Evolutionary conservation across 108 stramenopile genomes (phyloP).

Genomic region (Cyclostephanos tholiformis): DNA sequence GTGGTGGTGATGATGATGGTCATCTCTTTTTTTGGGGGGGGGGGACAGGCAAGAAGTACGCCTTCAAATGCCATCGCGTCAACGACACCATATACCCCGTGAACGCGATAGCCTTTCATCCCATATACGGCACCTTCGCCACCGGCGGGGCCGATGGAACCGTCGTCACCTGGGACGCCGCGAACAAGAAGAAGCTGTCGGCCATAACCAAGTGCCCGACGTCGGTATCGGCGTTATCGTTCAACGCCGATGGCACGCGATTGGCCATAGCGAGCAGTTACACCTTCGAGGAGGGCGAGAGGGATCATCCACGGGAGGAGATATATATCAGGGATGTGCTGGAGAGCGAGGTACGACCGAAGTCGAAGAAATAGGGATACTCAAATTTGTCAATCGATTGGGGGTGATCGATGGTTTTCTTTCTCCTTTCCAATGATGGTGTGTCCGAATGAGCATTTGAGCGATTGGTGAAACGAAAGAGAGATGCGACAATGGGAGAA

Average conservation of each 20-base stretch:
- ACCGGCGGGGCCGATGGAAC: slow-evolving; percentile 93
- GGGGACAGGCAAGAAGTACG: slow-evolving; percentile 68
- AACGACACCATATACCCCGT: slow-evolving; percentile 94
- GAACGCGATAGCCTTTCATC: slow-evolving; percentile 96
- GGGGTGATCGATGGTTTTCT: too few relatives aligned
- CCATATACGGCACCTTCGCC: slow-evolving; percentile 82
- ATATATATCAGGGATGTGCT: slow-evolving; percentile 78
- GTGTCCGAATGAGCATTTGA: too few relatives aligned
- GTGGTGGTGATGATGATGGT: too few relatives aligned
- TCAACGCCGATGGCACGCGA: slow-evolving; percentile 75
- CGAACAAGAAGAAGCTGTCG: slow-evolving; percentile 84
- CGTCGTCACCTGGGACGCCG: slow-evolving; percentile 94
- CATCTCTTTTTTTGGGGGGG: too few relatives aligned
- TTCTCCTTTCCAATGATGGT: too few relatives aligned
- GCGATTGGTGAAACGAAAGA: too few relatives aligned
- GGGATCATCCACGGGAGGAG: slow-evolving; percentile 90
- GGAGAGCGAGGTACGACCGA: slow-evolving; percentile 62
- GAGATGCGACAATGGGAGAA: too few relatives aligned
- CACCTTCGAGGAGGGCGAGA: slow-evolving; percentile 98
- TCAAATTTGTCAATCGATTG: too few relatives aligned
- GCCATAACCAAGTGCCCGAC: slow-evolving; percentile 72
- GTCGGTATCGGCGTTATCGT: slow-evolving; percentile 89
- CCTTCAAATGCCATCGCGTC: slow-evolving; percentile 98
- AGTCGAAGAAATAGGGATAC: slow-evolving; percentile 22
- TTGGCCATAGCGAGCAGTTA: slow-evolving; percentile 94